A percentile compares a stretch with the other conserved stretches of the same genome.
These are phyloP conservation scores for Desmodesmus armatus DNA, from an alignment of 139 green algal genomes.

Conservation along the genomic window DNA sequence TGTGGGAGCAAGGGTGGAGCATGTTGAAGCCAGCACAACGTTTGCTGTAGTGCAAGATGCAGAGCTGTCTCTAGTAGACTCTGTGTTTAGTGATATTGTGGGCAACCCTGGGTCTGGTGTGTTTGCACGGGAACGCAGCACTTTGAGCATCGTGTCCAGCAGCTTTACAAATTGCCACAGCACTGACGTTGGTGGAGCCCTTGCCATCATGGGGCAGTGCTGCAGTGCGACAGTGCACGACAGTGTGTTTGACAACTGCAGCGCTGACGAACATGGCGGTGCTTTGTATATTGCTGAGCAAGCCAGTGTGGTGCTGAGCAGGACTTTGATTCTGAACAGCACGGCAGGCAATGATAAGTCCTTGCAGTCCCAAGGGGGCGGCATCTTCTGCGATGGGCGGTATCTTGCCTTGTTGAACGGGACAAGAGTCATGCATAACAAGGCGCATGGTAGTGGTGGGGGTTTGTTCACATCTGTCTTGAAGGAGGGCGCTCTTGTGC, in stretches of 20 bases:
- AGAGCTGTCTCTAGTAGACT: background rate
- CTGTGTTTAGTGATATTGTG: background rate
- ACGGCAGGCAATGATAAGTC: no score
- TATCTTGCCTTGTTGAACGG: background rate
- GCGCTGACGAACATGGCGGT: no score
- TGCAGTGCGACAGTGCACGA: background rate
- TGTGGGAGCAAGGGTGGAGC: background rate
- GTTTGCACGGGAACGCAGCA: background rate
- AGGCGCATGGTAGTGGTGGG: background rate
- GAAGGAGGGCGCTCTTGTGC: background rate
- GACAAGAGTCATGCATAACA: background rate
- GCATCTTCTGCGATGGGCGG: background rate
- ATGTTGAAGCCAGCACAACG: background rate
- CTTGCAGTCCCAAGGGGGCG: no score
- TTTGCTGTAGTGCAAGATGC: background rate
- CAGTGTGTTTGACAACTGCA: background rate
- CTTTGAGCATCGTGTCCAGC: background rate
- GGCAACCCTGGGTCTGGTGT: background rate
- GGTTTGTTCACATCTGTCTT: background rate
- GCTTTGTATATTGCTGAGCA: background rate
- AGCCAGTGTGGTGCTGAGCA: background rate
- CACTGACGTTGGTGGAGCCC: background rate
- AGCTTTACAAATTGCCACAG: background rate
- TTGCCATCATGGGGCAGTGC: background rate
- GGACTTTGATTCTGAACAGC: background rate